Conservation (phyloP, 768 basidiomycete genomes). For the Suillus paluster region DNA sequence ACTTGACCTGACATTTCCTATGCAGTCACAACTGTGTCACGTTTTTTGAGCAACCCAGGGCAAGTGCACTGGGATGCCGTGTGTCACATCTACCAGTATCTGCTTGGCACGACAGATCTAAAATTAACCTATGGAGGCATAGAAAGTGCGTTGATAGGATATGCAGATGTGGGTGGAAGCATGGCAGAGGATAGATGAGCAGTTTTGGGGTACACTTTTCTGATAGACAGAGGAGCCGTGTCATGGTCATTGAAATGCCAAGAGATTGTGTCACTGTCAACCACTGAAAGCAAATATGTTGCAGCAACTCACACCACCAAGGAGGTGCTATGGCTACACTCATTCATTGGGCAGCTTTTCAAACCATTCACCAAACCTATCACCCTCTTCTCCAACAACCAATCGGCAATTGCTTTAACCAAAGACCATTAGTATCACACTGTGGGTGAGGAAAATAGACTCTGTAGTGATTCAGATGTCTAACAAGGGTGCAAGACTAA, state of each 20-base stretch:
- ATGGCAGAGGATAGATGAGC: constrained; percentile 24
- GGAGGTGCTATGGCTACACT: constrained; percentile 41
- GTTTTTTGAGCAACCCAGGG: constrained; percentile 22
- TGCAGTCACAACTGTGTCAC: no score
- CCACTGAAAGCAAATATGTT: constrained; percentile 49
- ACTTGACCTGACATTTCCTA: no score
- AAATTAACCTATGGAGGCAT: constrained; percentile 12
- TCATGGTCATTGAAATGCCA: constrained; percentile 43
- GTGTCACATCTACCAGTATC: constrained; percentile 26
- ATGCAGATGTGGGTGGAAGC: constrained; percentile 9
- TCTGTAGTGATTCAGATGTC: no score
- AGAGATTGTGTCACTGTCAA: constrained; percentile 41
- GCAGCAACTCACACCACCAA: constrained; percentile 36
- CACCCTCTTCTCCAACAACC: no score
- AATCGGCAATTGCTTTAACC: constrained; percentile 3
- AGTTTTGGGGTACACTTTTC: constrained; percentile 41
- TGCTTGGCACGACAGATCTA: constrained; percentile 22
- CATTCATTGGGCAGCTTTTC: constrained; percentile 20
- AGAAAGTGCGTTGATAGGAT: neutral
- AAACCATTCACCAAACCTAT: neutral
- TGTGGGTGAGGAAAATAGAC: no score
- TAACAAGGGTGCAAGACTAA: no score
- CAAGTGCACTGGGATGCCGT: constrained; percentile 28
- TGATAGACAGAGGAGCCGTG: constrained; percentile 34
- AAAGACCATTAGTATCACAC: constrained; percentile 12